Conservation (phyloP, 2,329 filamentous ascomycete species). For the Epichloe uncinata region DNA sequence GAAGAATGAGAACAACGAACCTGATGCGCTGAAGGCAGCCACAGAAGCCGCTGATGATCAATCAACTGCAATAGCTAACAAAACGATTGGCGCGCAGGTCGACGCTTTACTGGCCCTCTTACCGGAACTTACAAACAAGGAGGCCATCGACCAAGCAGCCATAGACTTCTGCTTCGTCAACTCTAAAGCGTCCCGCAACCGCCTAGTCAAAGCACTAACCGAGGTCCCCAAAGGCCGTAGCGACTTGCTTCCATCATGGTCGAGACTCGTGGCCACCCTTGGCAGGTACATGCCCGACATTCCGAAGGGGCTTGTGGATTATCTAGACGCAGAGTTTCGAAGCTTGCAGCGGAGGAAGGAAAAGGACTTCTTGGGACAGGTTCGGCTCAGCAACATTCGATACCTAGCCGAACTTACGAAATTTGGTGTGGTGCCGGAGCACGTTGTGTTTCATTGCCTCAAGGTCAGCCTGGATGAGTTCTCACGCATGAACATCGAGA, state of each 20-base stretch:
- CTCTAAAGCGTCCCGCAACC: constrained; percentile 92
- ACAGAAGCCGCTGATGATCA: constrained; percentile 57
- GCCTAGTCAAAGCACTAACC: constrained; percentile 81
- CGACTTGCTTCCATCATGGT: constrained; percentile 81
- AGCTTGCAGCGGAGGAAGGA: constrained; percentile 94
- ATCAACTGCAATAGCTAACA: constrained; percentile 91
- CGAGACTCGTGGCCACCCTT: constrained; percentile 83
- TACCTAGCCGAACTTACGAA: constrained; percentile 96
- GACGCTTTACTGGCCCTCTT: constrained; percentile 77
- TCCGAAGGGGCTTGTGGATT: constrained; percentile 79
- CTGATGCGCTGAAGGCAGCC: constrained; percentile 40
- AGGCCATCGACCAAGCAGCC: constrained; percentile 79
- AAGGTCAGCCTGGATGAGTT: constrained; percentile 97
- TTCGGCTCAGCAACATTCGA: constrained; percentile 88
- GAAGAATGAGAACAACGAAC: constrained; percentile 41
- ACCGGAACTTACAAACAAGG: constrained; percentile 86
- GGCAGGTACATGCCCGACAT: constrained; percentile 91
- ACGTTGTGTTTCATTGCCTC: constrained; percentile 96
- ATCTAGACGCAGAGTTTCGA: constrained; percentile 92
- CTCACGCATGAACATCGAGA: constrained; percentile 97
- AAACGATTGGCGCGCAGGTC: constrained; percentile 93
- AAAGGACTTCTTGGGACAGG: constrained; percentile 92
- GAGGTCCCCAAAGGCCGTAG: constrained; percentile 90
- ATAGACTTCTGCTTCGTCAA: constrained; percentile 98
- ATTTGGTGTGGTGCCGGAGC: constrained; percentile 93